phyloP scores from a whole-genome alignment of 345 rosid species.

The Cardiospermum halicacabum region DNA sequence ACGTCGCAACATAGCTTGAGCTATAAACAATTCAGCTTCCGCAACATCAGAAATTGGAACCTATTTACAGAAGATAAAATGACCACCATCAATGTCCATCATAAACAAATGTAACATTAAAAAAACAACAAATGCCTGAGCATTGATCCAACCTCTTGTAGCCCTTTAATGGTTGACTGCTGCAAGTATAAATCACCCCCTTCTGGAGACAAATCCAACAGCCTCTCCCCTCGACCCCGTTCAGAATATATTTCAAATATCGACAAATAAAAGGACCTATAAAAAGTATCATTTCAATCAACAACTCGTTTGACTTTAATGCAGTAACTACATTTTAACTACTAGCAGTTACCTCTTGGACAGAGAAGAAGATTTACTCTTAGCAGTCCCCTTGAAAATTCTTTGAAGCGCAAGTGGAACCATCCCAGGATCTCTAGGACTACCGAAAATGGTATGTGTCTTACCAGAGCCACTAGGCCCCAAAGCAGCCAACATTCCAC shows the following conservation, averaged over 20 bases:
- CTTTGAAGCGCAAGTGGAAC: constrained; percentile 59
- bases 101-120: background rate
- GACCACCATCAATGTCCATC: constrained; percentile 9
- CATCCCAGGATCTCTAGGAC: constrained; percentile 68
- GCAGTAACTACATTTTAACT: background rate
- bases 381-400: constrained; percentile 37
- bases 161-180: constrained; percentile 65
- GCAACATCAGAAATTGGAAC: constrained; percentile 41
- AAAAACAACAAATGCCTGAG: background rate
- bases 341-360: constrained; percentile 40
- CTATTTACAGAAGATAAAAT: constrained; percentile 32
- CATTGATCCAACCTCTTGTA: constrained; percentile 55
- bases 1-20: constrained; percentile 71
- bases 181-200: constrained; percentile 62
- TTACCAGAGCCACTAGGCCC: constrained; percentile 95
- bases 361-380: constrained; percentile 12
- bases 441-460: constrained; percentile 87
- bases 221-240: constrained; percentile 68
- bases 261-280: constrained; percentile 58
- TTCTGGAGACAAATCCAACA: constrained; percentile 54
- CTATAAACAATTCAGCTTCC: constrained; percentile 66
- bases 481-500: constrained; percentile 81
- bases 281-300: constrained; percentile 9
- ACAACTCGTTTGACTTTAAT: background rate
- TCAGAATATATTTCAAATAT: constrained; percentile 82